A percentile compares a stretch with the other conserved stretches of the same genome.
These are phyloP conservation scores for Ophiostoma ips DNA, from an alignment of 2,329 filamentous ascomycete genomes.

Conservation along the genomic window DNA sequence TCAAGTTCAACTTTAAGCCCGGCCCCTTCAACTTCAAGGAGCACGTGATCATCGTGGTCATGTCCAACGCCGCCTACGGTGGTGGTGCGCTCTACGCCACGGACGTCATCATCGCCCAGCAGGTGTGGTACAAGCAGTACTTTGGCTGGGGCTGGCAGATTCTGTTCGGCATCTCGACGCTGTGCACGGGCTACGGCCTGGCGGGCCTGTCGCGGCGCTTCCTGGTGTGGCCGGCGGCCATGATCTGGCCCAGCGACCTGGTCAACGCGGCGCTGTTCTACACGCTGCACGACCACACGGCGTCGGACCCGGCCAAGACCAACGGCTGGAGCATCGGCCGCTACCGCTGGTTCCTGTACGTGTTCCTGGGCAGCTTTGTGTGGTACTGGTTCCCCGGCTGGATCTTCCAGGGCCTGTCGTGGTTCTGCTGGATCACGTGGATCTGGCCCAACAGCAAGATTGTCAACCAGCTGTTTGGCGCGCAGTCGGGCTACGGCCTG, in stretches of 20 bases:
- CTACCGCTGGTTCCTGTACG: constrained; percentile 47
- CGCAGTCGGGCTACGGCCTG: constrained; percentile 23
- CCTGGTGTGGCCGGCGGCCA: constrained; percentile 45
- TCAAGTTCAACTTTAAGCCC: constrained; percentile 42
- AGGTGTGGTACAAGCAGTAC: constrained; percentile 36
- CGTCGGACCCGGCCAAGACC: constrained; percentile 34
- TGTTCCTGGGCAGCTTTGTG: constrained; percentile 36
- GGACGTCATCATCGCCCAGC: constrained; percentile 35
- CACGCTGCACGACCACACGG: constrained; percentile 47
- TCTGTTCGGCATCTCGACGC: constrained; percentile 44
- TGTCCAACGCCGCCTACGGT: constrained; percentile 49
- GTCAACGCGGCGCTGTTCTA: constrained; percentile 50
- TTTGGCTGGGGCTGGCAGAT: constrained; percentile 46
- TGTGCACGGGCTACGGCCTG: constrained; percentile 49
- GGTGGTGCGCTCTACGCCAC: constrained; percentile 44
- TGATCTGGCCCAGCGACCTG: constrained; percentile 49
- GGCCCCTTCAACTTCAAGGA: constrained; percentile 50
- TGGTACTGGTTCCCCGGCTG: constrained; percentile 45
- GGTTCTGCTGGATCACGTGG: constrained; percentile 32
- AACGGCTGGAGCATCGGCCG: constrained; percentile 52
- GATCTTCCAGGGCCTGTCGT: constrained; percentile 35
- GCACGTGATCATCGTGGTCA: constrained; percentile 47
- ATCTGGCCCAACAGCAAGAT: constrained; percentile 31
- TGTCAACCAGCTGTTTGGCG: constrained; percentile 35
- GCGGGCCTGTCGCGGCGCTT: constrained; percentile 46